Evolutionary conservation across 1,284 basidiomycete genomes (phyloP), one percentile per base, ranked within the genome.

Genomic region (Athelia sp.): DNA sequence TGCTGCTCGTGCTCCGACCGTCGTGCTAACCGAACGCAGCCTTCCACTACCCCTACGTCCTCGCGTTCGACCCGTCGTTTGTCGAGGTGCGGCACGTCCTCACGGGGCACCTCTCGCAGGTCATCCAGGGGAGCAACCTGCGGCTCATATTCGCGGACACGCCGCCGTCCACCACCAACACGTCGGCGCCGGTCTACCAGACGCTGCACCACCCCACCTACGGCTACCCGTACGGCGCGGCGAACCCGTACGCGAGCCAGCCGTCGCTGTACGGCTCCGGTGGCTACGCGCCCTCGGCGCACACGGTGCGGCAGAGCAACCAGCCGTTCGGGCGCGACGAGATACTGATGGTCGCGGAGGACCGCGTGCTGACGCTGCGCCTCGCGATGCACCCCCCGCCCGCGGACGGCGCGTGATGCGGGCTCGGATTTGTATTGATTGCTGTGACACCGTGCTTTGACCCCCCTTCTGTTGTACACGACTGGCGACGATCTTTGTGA

Each of bases 51-150:
- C 96, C 97, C 1, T 99, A 95, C 66, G 92, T 99, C 26, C 77
- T 99, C 38, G 97, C 96, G 0, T 98, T 99, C 61, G 97, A 99
- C 64, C 89, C 94, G 10, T 89, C 87, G 2, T 99, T 99, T 63
- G 87, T 99, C 61, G 97, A 99, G 68, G 90, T 99, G 45, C 87
- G 95, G 40, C 91, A 98, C 63, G 94, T 99, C 53, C 92, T 97
- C 64, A 93, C 90, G 3, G 94, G 96, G 8, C 74, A 84, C 29
- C 79, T 99, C 64, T 87, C 93, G 22, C 97, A 99, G 73, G 90
- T 99, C 60, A 97, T 99, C 53, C 93, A 96, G 55, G 93, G 93
- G 50, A 86, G 84, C 59, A 91, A 93, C 65, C 76, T 97, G 29
- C 86, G 90, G 13, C 81, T 94, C 50, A 73, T 99, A 24, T 99